Percentiles rank a stretch among this genome's conserved stretches.
phyloP scores from a whole-genome alignment of 306 rosid species.

The Begonia masoniana region DNA sequence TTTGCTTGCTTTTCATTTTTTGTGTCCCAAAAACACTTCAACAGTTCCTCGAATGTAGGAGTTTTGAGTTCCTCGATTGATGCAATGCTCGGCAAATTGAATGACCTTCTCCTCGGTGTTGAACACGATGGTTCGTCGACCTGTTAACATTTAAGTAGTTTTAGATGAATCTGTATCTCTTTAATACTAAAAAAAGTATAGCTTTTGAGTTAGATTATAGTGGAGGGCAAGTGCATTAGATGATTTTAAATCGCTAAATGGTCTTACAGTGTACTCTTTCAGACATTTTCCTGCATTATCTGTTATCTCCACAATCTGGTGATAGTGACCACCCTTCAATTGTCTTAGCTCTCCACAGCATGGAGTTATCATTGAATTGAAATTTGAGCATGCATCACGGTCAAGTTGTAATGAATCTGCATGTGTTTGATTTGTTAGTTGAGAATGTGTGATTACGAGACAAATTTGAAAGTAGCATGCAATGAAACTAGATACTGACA shows the following conservation, averaged over 20 bases:
- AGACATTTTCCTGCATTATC: constrained; percentile 81
- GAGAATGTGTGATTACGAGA: too few relatives aligned
- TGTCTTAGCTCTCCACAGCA: constrained; percentile 89
- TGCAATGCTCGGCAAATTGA: constrained; percentile 70
- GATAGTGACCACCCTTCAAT: constrained; percentile 88
- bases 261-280: constrained; percentile 67
- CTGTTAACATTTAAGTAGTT: constrained; percentile 19
- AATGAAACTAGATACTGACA: constrained; percentile 40
- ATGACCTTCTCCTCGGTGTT: constrained; percentile 74
- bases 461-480: neutral
- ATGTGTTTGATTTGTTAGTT: neutral
- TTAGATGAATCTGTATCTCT: too few relatives aligned
- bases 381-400: constrained; percentile 80
- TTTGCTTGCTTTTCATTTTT: constrained; percentile 62
- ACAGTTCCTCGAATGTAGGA: constrained; percentile 84
- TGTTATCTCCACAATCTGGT: constrained; percentile 81
- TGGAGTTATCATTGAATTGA: constrained; percentile 70
- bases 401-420: constrained; percentile 96
- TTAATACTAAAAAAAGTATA: too few relatives aligned
- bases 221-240: too few relatives aligned
- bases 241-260: neutral
- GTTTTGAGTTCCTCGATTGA: constrained; percentile 90
- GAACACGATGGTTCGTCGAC: constrained; percentile 99
- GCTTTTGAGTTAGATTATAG: too few relatives aligned
- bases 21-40: constrained; percentile 77